Conservation (phyloP, 768 basidiomycete genomes). For the Trametes coccinea region DNA sequence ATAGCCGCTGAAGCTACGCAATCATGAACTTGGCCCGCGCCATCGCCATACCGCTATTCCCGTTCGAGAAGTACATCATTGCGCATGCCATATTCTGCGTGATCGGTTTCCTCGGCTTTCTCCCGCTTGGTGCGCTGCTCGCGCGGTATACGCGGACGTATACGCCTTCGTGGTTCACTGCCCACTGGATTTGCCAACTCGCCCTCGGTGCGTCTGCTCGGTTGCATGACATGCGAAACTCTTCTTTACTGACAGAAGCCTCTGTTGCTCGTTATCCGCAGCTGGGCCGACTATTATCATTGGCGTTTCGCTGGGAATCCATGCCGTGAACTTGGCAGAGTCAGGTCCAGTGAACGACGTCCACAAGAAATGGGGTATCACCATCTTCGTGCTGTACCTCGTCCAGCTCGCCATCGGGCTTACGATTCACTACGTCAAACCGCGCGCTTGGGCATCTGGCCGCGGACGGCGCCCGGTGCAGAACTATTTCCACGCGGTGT, state of each 20-base stretch:
- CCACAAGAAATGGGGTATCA: slow-evolving; percentile 53
- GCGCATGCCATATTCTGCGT: slow-evolving; percentile 52
- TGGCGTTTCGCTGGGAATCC: slow-evolving; percentile 47
- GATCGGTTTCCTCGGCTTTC: slow-evolving; percentile 54
- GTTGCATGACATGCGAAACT: not conserved
- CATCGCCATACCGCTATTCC: slow-evolving; percentile 36
- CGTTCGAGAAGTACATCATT: slow-evolving; percentile 49
- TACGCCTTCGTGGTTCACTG: slow-evolving; percentile 41
- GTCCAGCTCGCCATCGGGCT: slow-evolving; percentile 48
- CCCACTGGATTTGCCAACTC: slow-evolving; percentile 50
- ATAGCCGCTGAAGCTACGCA: not conserved
- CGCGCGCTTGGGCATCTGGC: slow-evolving; percentile 28
- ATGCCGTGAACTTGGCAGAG: slow-evolving; percentile 34
- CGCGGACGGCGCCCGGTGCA: slow-evolving; percentile 43
- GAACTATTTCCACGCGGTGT: slow-evolving; percentile 41
- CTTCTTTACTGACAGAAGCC: not conserved
- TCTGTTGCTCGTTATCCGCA: not conserved
- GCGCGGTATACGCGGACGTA: slow-evolving; percentile 56
- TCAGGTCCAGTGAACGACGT: slow-evolving; percentile 39
- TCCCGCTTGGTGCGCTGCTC: slow-evolving; percentile 56
- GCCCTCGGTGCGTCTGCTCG: slow-evolving; percentile 33
- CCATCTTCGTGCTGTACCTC: slow-evolving; percentile 54
- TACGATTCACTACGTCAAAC: slow-evolving; percentile 54
- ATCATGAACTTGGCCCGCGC: not conserved
- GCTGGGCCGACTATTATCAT: slow-evolving; percentile 54